Percentiles rank a stretch among this genome's conserved stretches.
Conservation (phyloP, 2,329 filamentous ascomycete species). For the Trichoderma sp. region DNA sequence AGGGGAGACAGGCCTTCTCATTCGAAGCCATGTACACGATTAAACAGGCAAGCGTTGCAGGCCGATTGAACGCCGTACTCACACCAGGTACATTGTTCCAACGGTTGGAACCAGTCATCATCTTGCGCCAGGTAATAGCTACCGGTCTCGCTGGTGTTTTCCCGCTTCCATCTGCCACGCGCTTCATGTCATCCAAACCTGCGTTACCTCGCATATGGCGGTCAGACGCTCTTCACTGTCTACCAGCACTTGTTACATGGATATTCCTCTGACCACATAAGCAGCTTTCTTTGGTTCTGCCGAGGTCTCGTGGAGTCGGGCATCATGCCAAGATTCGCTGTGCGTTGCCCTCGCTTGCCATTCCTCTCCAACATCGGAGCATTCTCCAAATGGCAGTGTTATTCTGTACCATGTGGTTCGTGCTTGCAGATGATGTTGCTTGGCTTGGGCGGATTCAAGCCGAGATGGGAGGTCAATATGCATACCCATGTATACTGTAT, state of each 20-base stretch:
- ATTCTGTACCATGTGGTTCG: background rate
- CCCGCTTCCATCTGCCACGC: background rate
- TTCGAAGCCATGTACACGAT: conserved; percentile 5
- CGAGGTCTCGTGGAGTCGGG: background rate
- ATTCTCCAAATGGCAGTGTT: background rate
- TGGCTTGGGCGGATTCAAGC: conserved; percentile 2
- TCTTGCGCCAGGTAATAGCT: background rate
- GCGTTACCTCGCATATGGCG: conserved; percentile 17
- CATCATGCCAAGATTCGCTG: background rate
- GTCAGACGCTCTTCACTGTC: conserved; percentile 5
- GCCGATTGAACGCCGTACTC: background rate
- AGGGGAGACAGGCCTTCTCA: background rate
- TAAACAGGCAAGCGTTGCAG: background rate
- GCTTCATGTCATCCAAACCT: background rate
- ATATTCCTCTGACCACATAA: background rate
- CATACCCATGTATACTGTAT: background rate
- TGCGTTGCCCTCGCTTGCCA: background rate
- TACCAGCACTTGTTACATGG: background rate
- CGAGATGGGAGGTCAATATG: background rate
- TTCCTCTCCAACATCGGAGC: background rate
- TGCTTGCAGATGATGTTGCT: background rate
- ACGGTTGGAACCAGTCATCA: background rate
- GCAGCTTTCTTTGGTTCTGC: background rate
- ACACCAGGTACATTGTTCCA: background rate
- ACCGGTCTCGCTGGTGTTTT: background rate